These are phyloP conservation scores for Populus simonii DNA, from an alignment of 345 rosid species.

Conservation along the genomic window DNA sequence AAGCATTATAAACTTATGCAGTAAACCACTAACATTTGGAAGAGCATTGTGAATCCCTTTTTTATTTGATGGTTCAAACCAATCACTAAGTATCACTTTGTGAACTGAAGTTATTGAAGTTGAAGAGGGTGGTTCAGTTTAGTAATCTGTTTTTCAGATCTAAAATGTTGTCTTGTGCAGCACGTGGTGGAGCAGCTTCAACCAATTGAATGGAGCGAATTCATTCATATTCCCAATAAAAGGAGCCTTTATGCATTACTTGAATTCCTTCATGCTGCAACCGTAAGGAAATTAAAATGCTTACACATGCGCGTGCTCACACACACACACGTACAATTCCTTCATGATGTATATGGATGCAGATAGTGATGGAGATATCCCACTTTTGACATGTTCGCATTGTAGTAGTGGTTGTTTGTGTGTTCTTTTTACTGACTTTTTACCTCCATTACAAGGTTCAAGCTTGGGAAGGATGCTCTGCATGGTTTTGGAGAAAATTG, in stretches of 20 bases:
- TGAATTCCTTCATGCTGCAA: conserved; percentile 31
- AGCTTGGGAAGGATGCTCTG: conserved; percentile 23
- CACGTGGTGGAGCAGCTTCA: conserved; percentile 49
- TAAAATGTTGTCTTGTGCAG: conserved; percentile 27
- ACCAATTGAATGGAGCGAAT: conserved; percentile 32
- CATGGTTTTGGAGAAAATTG: conserved; percentile 13
- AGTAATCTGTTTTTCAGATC: conserved; percentile 11
- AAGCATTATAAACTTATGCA: neutral
- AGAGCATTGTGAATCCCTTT: neutral
- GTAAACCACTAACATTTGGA: neutral
- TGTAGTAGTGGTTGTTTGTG: neutral
- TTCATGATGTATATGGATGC: neutral
- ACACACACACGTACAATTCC: neutral
- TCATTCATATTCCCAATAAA: conserved; percentile 35
- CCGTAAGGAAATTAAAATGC: conserved; percentile 16
- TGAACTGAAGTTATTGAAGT: neutral
- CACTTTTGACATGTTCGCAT: neutral
- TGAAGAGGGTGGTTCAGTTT: neutral
- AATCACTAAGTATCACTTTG: neutral
- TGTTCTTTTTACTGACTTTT: conserved; percentile 20
- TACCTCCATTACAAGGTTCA: conserved; percentile 37
- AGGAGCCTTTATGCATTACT: conserved; percentile 36
- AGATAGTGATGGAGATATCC: neutral
- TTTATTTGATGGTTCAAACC: neutral
- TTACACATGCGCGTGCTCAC: neutral